Percentiles rank a stretch among this genome's conserved stretches.
Conservation (phyloP, 257 asterid genomes). For the Lycium barbarum region DNA sequence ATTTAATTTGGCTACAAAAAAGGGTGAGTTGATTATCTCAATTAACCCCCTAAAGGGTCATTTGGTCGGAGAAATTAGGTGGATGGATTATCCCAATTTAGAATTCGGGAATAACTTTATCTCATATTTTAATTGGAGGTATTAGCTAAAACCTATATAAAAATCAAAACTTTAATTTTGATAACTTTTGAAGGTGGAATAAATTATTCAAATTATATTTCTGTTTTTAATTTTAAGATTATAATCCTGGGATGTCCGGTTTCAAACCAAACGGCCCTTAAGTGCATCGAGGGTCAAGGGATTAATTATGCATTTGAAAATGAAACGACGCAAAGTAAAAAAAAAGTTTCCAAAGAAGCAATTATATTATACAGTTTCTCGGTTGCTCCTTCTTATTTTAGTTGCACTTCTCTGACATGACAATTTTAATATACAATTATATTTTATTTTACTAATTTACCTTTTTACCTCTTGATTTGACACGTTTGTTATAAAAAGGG, state of each 20-base stretch:
- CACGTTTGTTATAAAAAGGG: too few species aligned
- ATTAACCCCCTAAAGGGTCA: not conserved
- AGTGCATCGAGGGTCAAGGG: not conserved
- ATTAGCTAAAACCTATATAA: too few species aligned
- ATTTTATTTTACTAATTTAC: not conserved
- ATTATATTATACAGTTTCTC: not conserved
- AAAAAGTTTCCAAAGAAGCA: not conserved
- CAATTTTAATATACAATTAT: not conserved
- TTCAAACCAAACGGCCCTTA: too few species aligned
- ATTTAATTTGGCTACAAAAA: not conserved
- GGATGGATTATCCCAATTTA: too few species aligned
- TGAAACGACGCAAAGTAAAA: not conserved
- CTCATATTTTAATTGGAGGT: too few species aligned
- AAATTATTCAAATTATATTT: too few species aligned
- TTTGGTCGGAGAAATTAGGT: too few species aligned
- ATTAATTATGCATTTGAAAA: conserved; percentile 18
- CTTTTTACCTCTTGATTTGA: not conserved
- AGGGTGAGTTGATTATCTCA: not conserved
- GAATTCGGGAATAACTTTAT: too few species aligned
- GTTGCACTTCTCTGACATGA: not conserved
- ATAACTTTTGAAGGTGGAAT: too few species aligned
- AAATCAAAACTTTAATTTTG: too few species aligned
- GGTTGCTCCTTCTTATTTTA: not conserved
- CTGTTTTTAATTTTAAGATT: too few species aligned
- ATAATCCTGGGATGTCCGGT: too few species aligned